Percentiles rank a stretch among this genome's conserved stretches.
phyloP scores from a whole-genome alignment of 768 basidiomycete genomes.

The Pulveroboletus sp. region DNA sequence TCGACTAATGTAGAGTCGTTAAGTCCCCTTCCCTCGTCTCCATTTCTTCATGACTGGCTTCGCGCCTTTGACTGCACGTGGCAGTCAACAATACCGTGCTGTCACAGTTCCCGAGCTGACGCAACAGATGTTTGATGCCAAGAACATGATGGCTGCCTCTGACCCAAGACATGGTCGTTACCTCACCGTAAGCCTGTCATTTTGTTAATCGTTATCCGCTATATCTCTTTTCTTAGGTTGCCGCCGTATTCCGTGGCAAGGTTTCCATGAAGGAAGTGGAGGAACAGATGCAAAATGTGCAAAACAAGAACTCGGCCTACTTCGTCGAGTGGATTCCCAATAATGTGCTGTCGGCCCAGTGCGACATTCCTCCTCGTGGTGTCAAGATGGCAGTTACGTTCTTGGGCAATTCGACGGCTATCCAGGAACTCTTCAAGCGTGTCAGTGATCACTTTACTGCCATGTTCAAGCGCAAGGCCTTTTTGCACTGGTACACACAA shows the following conservation, averaged over 20 bases:
- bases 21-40: constrained; percentile 97
- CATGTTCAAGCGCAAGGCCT: constrained; percentile 99
- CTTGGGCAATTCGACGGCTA: constrained; percentile 94
- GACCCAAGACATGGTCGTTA: constrained; percentile 97
- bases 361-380: constrained; percentile 94
- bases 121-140: constrained; percentile 99
- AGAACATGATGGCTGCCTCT: constrained; percentile 99
- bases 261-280: constrained; percentile 99
- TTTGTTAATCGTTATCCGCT: not conserved
- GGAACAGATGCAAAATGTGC: constrained; percentile 97
- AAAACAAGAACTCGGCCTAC: constrained; percentile 96
- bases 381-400: constrained; percentile 97
- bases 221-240: constrained; percentile 47
- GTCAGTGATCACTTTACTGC: constrained; percentile 97
- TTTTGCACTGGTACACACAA: constrained; percentile 99
- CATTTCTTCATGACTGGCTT: constrained; percentile 99
- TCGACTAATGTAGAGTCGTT: constrained; percentile 1
- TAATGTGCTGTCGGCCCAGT: constrained; percentile 97
- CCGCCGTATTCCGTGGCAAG: constrained; percentile 97
- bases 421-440: constrained; percentile 98
- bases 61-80: constrained; percentile 90
- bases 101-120: constrained; percentile 97
- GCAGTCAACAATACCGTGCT: constrained; percentile 92
- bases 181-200: constrained; percentile 64
- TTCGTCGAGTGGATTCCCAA: constrained; percentile 99